Conservation (phyloP, 2,329 filamentous ascomycete species). For the Phialemonium atrogriseum region DNA sequence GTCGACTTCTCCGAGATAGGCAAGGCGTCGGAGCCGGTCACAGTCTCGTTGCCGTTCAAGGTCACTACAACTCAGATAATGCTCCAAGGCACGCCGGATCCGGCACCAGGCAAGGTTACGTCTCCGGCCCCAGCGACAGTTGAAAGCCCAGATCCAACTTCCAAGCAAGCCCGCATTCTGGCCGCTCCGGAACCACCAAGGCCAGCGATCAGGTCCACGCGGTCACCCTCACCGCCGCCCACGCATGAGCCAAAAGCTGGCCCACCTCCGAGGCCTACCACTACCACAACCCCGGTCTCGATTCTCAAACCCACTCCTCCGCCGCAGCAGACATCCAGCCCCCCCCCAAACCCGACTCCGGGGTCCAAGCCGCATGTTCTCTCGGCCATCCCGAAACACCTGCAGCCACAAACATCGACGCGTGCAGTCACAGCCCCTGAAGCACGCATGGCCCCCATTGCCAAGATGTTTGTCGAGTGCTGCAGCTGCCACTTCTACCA, state of each 20-base stretch:
- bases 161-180: background rate
- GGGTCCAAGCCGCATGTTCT: constrained; percentile 10
- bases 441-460: constrained; percentile 27
- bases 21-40: background rate
- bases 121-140: background rate
- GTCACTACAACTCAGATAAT: constrained; percentile 1
- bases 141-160: background rate
- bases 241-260: background rate
- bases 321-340: constrained; percentile 3
- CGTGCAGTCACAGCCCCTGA: constrained; percentile 8
- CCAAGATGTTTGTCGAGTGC: constrained; percentile 59
- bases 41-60: background rate
- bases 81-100: background rate
- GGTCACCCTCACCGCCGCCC: background rate
- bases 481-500: constrained; percentile 57
- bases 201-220: background rate
- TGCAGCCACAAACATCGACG: constrained; percentile 12
- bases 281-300: constrained; percentile 11
- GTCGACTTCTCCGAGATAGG: constrained; percentile 2
- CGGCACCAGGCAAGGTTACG: background rate
- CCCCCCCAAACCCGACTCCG: constrained; percentile 2
- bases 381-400: constrained; percentile 17
- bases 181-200: background rate
- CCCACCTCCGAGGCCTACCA: constrained; percentile 1
- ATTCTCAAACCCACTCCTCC: constrained; percentile 15